Evolutionary conservation across 495 filamentous ascomycete genomes (phyloP).

Genomic region (Aspergillus coremiiformis): DNA sequence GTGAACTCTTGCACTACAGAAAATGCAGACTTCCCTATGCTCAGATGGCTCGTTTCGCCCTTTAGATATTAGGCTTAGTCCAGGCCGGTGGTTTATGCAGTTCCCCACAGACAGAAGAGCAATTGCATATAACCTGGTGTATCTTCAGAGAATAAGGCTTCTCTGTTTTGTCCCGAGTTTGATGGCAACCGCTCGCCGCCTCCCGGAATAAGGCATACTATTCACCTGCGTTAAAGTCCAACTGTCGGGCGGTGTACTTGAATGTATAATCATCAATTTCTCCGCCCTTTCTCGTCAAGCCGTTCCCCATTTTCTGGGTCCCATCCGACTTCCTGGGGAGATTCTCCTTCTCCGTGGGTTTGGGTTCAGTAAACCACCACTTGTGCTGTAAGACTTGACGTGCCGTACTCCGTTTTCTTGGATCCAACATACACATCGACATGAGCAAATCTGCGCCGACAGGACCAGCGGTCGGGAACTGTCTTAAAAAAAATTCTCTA

Average conservation of each 20-base stretch:
- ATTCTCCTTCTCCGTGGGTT: conserved; percentile 75
- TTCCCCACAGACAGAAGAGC: not conserved
- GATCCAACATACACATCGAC: conserved; percentile 79
- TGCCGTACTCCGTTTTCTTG: conserved; percentile 70
- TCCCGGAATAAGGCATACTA: conserved; percentile 27
- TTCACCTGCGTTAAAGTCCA: conserved; percentile 66
- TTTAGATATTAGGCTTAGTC: not conserved
- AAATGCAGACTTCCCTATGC: too few species aligned
- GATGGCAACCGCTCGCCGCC: not conserved
- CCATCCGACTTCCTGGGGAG: conserved; percentile 67
- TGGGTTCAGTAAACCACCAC: conserved; percentile 82
- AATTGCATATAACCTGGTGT: not conserved
- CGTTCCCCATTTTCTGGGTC: conserved; percentile 68
- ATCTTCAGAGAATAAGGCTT: not conserved
- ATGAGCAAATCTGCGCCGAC: conserved; percentile 83
- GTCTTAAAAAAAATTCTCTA: conserved; percentile 57
- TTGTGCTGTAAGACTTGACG: conserved; percentile 67
- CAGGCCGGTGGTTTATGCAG: not conserved
- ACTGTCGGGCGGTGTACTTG: conserved; percentile 72
- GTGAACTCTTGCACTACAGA: too few species aligned
- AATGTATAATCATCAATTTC: conserved; percentile 57
- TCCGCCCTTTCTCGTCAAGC: conserved; percentile 74
- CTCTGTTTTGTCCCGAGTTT: not conserved
- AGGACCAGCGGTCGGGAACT: conserved; percentile 69
- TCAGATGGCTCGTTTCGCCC: too few species aligned